Base-by-base conservation (phyloP, 257 asterid species). In the Oldenlandia corymbosa region DNA sequence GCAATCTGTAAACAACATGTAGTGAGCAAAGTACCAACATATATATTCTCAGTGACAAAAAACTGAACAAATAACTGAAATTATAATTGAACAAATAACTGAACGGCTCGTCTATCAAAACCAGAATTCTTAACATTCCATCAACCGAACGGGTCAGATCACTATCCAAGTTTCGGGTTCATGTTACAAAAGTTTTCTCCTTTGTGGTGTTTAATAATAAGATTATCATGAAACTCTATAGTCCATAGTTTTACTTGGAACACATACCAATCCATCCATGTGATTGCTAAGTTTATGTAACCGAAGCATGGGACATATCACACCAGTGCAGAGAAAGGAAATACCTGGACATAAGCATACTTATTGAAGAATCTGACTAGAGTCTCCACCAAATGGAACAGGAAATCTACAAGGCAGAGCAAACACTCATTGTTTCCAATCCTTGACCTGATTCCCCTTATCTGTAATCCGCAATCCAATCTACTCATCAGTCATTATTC, bases 311-410 rank as follows among this genome's bases (percentile, higher is more conserved):
- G 36, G 42, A 7, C 32, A 31, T 23, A 31, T 8, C 30, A 11
- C 21, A 39, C 39, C 10, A 2, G 7, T 39, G 5, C 5, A 45
- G 7, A 47, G 20, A 50, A 32, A 36, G 68, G 46, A 36, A 56
- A 43, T 83, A 92, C 99, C 99, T 87, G 93, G 68, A 92, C 99
- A 83, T 89, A 92, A 62, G 99, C 99, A 68, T 92, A 92, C 75
- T 92, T 92, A 72, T 92, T 92, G 84, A 89, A 92, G 87, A 93
- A 92, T 39, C 99, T 91, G 62, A 92, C 99, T 73, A 92, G 68
- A 69, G 89, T 87, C 86, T 92, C 99, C 37, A 92, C 97, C 60
- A 92, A 68, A 78, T 92, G 96, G 76, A 92, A 92, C 68, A 92
- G 75, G 75, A 89, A 89, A 74, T 92, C 99, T 31, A 90, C 99